Base-by-base conservation (phyloP, 139 green algal genomes). In the Tetradesmus obliquus region DNA sequence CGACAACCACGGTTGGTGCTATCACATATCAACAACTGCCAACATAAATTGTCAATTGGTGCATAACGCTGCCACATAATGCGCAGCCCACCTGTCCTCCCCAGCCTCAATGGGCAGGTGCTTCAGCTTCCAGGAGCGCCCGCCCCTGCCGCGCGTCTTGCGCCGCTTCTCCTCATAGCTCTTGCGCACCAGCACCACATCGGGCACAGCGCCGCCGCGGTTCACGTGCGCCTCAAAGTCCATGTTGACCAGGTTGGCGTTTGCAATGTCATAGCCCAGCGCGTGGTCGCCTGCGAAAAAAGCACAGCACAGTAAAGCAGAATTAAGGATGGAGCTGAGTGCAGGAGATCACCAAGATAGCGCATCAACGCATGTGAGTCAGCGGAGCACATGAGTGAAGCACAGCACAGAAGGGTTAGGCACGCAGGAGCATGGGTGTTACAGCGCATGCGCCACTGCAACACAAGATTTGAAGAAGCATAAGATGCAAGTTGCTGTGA, bases 181-280 rank as follows among this genome's bases (percentile, higher is more conserved):
- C 95, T 99, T 99, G 54, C 95, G 93, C 79, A 98, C 97, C 66
- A 99, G 96, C 5, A 99, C 90, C 5, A 99, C 96, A 90, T 99
- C 98, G 3, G 97, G 97, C 55, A 99, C 82, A 1, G 83, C n/a
- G 2, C 94, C 91, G 32, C 96, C 97, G 88, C 95, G 95, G 87
- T 81, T 86, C 12, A 97, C 20, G 66, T 94, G 95, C 20, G 93
- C 93, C 12, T 99, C 97, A 74, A 98, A 94, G 81, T 99, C 97
- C 20, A 93, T 80, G 87, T 96, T 95, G 19, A 96, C 95, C 22
- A 97, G 84, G 94, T 99, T 98, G n/a, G 96, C 94, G 58, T 93
- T 94, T 5, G 93, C 91, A 76, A 99, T 81, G 93, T 99, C 98
- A 87, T 99, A 99, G 0, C 98, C 98, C 82, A 99, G 86, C 9